phyloP scores from a whole-genome alignment of 345 rosid genomes.

The Conringia planisiliqua region DNA sequence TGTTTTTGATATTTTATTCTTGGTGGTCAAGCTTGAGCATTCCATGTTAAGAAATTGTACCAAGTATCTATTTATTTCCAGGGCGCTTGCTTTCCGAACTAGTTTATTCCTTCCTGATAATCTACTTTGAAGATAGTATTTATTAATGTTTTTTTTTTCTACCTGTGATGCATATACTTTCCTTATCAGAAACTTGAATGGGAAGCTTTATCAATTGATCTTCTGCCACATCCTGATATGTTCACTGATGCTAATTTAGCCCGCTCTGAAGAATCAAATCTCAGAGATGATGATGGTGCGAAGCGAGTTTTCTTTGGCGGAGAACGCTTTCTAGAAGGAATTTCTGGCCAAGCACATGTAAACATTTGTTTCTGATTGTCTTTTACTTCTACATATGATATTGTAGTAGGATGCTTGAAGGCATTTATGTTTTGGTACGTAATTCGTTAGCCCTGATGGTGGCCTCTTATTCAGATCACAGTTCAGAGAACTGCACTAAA shows the following conservation, averaged over 20 bases:
- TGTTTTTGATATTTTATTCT: constrained; percentile 4
- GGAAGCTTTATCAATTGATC: constrained; percentile 96
- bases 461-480: constrained; percentile 63
- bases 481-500: constrained; percentile 91
- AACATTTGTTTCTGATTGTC: constrained; percentile 26
- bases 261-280: constrained; percentile 54
- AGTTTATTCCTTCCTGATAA: constrained; percentile 3
- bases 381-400: constrained; percentile 2
- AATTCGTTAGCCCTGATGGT: constrained; percentile 21
- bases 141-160: constrained; percentile 14
- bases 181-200: constrained; percentile 89
- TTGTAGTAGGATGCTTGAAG: neutral
- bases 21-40: constrained; percentile 9
- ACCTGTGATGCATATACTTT: constrained; percentile 38
- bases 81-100: neutral
- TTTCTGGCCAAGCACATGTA: constrained; percentile 96
- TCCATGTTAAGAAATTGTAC: neutral
- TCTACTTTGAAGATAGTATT: constrained; percentile 3
- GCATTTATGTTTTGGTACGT: constrained; percentile 2
- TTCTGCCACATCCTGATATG: constrained; percentile 99
- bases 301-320: constrained; percentile 99
- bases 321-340: constrained; percentile 94
- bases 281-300: constrained; percentile 97
- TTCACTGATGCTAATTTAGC: constrained; percentile 87
- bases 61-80: neutral